These are phyloP conservation scores for Torulaspora maleeae DNA, from an alignment of 805 yeast species.

Conservation along the genomic window DNA sequence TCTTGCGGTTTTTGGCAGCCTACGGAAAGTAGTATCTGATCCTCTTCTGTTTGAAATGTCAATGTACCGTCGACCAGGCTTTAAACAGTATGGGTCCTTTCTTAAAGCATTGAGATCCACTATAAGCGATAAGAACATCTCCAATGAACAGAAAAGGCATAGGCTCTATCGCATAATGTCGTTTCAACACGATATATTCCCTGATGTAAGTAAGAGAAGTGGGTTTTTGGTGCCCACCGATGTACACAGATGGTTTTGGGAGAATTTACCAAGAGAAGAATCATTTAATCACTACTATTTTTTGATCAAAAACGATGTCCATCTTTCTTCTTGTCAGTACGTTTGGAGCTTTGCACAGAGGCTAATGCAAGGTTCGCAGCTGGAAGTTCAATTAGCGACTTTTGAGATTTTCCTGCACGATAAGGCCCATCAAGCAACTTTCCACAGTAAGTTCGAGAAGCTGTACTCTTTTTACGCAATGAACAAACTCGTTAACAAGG, in stretches of 20 bases:
- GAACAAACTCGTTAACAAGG: conserved; percentile 13
- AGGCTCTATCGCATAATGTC: conserved; percentile 20
- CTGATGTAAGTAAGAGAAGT: conserved; percentile 7
- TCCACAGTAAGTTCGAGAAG: conserved; percentile 19
- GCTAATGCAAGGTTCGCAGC: conserved; percentile 28
- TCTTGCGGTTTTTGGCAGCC: conserved; percentile 2
- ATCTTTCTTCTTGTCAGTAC: conserved; percentile 16
- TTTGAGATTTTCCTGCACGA: conserved; percentile 26
- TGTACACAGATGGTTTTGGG: conserved; percentile 31
- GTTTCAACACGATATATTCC: conserved; percentile 20
- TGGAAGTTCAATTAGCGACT: conserved; percentile 27
- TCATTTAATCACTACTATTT: conserved; percentile 25
- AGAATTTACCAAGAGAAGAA: conserved; percentile 15
- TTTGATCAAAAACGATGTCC: conserved; percentile 25
- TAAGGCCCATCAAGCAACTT: conserved; percentile 11
- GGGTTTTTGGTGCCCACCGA: conserved; percentile 20
- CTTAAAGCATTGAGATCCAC: conserved; percentile 4
- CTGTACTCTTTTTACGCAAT: conserved; percentile 25
- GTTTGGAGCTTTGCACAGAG: conserved; percentile 14
- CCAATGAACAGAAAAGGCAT: conserved; percentile 9
- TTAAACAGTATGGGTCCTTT: conserved; percentile 15
- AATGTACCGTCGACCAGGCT: conserved; percentile 14
- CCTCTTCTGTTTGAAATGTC: conserved; percentile 12
- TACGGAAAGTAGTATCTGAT: conserved; percentile 7
- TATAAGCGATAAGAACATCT: conserved; percentile 2